Conservation (phyloP, 2,329 filamentous ascomycete genomes). For the Fusarium tricinctum region DNA sequence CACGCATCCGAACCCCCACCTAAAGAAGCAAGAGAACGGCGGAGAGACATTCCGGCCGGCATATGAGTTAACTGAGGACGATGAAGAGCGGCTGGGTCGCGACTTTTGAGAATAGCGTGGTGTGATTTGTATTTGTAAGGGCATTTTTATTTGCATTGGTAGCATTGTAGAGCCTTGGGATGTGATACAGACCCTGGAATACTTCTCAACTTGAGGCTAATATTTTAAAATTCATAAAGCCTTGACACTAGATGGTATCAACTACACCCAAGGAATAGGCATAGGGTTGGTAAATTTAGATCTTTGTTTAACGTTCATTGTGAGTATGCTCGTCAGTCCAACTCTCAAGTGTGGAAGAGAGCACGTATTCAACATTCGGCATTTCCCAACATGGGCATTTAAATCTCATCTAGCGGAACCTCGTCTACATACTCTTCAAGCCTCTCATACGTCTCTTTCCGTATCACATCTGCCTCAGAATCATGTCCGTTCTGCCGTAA, state of each 20-base stretch:
- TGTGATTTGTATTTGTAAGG: conserved; percentile 36
- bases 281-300: too few relatives aligned
- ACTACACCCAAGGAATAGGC: too few relatives aligned
- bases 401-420: conserved; percentile 7
- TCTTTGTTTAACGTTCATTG: too few relatives aligned
- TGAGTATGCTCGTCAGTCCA: too few relatives aligned
- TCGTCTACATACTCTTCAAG: conserved; percentile 18
- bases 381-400: neutral
- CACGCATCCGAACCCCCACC: conserved; percentile 85
- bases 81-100: conserved; percentile 83
- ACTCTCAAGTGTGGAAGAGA: too few relatives aligned
- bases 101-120: conserved; percentile 61
- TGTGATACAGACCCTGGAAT: neutral
- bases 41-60: conserved; percentile 74
- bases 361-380: too few relatives aligned
- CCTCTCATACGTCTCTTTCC: conserved; percentile 12
- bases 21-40: conserved; percentile 38
- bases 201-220: neutral
- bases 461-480: conserved; percentile 12
- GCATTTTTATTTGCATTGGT: conserved; percentile 20
- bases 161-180: neutral
- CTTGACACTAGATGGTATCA: neutral
- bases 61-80: conserved; percentile 80
- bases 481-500: neutral
- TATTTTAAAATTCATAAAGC: neutral